Evolutionary conservation across 208 protist genomes (phyloP).

Genomic region (Angomonas deanei): DNA sequence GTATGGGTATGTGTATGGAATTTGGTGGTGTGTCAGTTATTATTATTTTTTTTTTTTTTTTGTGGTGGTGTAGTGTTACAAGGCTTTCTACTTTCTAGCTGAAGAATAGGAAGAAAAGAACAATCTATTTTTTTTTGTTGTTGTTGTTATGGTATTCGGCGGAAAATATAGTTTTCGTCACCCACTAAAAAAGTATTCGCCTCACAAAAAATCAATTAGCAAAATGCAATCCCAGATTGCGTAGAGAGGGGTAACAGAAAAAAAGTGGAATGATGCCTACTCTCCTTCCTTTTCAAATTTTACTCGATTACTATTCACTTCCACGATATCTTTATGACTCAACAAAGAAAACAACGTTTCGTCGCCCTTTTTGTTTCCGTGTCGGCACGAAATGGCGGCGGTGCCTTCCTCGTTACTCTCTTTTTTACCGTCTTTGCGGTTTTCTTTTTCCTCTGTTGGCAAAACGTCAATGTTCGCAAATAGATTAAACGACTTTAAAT

Average conservation of each 20-base stretch:
- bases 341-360: neutral
- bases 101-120: too few species aligned
- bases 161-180: too few species aligned
- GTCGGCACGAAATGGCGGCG: neutral
- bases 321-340: neutral
- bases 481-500: neutral
- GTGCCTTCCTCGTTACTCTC: neutral
- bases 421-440: too few species aligned
- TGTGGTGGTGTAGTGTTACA: too few species aligned
- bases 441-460: too few species aligned
- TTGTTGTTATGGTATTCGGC: neutral
- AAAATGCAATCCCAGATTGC: too few species aligned
- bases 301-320: neutral
- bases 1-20: neutral
- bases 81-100: too few species aligned
- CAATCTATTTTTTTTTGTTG: constrained; percentile 8
- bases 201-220: too few species aligned
- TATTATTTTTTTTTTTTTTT: neutral
- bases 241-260: constrained; percentile 13
- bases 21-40: neutral
- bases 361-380: neutral
- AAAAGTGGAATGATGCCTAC: neutral
- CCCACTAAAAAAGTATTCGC: too few species aligned
- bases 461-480: too few species aligned
- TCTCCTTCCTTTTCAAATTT: constrained; percentile 3